Conservation (phyloP, 176 grass and related monocot genomes). For the Oropetium thomaeum region DNA sequence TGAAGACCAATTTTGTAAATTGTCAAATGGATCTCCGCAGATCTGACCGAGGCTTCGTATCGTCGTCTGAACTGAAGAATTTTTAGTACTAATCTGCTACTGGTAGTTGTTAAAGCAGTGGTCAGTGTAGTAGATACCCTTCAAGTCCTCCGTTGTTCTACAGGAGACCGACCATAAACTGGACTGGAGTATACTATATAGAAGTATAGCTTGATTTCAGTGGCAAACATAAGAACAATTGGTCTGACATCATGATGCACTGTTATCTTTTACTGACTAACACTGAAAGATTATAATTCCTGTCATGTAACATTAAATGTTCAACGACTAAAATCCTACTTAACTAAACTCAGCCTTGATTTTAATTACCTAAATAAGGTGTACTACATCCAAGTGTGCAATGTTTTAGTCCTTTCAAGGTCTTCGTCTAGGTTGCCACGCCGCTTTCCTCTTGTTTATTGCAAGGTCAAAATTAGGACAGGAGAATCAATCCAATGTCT, state of each 20-base stretch:
- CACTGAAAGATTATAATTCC: background rate
- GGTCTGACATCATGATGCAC: background rate
- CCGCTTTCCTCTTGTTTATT: slow-evolving; percentile 37
- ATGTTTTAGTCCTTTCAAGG: slow-evolving; percentile 35
- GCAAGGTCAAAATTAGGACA: slow-evolving; percentile 53
- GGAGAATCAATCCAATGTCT: slow-evolving; percentile 67
- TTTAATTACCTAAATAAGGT: slow-evolving; percentile 19
- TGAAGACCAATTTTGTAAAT: slow-evolving; percentile 1
- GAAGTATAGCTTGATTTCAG: slow-evolving; percentile 17
- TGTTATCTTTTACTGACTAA: background rate
- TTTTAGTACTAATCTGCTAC: background rate
- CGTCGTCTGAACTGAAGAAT: slow-evolving; percentile 1
- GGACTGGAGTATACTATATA: too few relatives aligned
- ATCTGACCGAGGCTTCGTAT: background rate
- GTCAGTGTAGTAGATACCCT: slow-evolving; percentile 11
- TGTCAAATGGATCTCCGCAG: slow-evolving; percentile 36
- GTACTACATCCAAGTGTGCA: slow-evolving; percentile 32
- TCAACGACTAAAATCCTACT: background rate
- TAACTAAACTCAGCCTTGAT: background rate
- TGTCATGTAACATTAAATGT: background rate
- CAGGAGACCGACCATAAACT: background rate
- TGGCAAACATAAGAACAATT: slow-evolving; percentile 2
- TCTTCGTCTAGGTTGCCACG: slow-evolving; percentile 33
- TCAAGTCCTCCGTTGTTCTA: background rate
- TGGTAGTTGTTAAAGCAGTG: slow-evolving; percentile 2